These are phyloP conservation scores for Baorangia bicolor DNA, from an alignment of 768 basidiomycete species.

Conservation along the genomic window DNA sequence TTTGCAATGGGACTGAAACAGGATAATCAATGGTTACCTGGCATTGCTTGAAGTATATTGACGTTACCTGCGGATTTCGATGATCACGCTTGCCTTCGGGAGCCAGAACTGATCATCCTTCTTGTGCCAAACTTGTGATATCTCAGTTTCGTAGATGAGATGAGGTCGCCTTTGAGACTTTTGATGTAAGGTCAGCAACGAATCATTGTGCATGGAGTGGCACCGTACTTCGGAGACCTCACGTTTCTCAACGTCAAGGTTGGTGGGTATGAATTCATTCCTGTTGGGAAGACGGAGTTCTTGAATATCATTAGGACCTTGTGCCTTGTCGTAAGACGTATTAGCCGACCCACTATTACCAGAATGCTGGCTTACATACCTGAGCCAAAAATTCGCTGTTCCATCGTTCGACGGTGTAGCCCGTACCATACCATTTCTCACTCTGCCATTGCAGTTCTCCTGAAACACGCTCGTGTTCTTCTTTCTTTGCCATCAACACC, in stretches of 20 bases:
- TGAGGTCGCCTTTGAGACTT: slow-evolving; percentile 76
- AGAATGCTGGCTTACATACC: slow-evolving; percentile 32
- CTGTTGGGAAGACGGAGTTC: slow-evolving; percentile 79
- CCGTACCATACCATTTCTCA: slow-evolving; percentile 93
- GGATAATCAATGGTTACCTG: neutral
- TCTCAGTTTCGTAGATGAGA: slow-evolving; percentile 67
- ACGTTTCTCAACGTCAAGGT: slow-evolving; percentile 79
- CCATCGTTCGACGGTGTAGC: slow-evolving; percentile 74
- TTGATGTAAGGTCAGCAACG: slow-evolving; percentile 3
- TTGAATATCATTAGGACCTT: slow-evolving; percentile 57
- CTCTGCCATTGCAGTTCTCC: slow-evolving; percentile 59
- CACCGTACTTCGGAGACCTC: slow-evolving; percentile 57
- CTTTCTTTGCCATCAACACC: slow-evolving; percentile 76
- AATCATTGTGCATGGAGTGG: neutral
- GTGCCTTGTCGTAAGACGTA: slow-evolving; percentile 45
- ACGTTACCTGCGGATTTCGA: slow-evolving; percentile 72
- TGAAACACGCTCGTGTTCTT: slow-evolving; percentile 54
- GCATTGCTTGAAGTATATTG: neutral
- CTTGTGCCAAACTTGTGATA: slow-evolving; percentile 90
- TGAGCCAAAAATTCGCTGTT: slow-evolving; percentile 59
- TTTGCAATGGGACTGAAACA: slow-evolving; percentile 53
- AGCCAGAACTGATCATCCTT: slow-evolving; percentile 97
- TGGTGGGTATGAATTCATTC: slow-evolving; percentile 89
- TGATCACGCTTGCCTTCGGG: slow-evolving; percentile 77
- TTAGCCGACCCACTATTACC: neutral